Conservation (phyloP, 2,329 filamentous ascomycete species). For the Chrysosporium queenslandicum region DNA sequence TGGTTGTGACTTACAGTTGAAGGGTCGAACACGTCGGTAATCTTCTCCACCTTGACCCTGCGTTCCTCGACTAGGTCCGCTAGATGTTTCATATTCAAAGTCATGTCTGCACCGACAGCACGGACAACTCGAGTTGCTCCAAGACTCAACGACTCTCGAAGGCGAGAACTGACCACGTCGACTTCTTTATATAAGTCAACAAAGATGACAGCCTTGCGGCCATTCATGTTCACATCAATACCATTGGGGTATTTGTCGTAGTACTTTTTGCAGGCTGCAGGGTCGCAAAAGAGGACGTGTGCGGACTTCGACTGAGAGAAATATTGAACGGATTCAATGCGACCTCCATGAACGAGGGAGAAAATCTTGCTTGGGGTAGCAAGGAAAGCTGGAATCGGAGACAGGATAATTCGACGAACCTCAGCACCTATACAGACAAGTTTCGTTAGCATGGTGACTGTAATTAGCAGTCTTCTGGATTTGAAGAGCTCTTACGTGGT, state of each 20-base stretch:
- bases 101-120: constrained; percentile 34
- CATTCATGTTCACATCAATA: constrained; percentile 27
- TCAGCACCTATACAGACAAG: constrained; percentile 1
- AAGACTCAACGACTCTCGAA: constrained; percentile 33
- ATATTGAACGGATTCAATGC: constrained; percentile 27
- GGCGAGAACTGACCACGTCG: constrained; percentile 33
- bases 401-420: constrained; percentile 26
- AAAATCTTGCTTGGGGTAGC: constrained; percentile 27
- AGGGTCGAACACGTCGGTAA: constrained; percentile 34
- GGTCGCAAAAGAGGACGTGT: constrained; percentile 29
- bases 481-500: constrained; percentile 21
- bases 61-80: constrained; percentile 32
- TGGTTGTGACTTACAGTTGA: constrained; percentile 31
- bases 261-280: constrained; percentile 29
- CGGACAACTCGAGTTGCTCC: constrained; percentile 40
- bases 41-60: constrained; percentile 38
- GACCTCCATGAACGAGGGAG: constrained; percentile 32
- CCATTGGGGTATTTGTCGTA: constrained; percentile 30
- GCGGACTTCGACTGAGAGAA: constrained; percentile 20
- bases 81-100: constrained; percentile 27
- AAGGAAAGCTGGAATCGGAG: constrained; percentile 28
- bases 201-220: constrained; percentile 25
- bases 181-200: constrained; percentile 34
- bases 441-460: background rate
- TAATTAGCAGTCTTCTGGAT: background rate